phyloP scores from a whole-genome alignment of 2,329 filamentous ascomycete genomes.

The Fusarium xyrophilum region DNA sequence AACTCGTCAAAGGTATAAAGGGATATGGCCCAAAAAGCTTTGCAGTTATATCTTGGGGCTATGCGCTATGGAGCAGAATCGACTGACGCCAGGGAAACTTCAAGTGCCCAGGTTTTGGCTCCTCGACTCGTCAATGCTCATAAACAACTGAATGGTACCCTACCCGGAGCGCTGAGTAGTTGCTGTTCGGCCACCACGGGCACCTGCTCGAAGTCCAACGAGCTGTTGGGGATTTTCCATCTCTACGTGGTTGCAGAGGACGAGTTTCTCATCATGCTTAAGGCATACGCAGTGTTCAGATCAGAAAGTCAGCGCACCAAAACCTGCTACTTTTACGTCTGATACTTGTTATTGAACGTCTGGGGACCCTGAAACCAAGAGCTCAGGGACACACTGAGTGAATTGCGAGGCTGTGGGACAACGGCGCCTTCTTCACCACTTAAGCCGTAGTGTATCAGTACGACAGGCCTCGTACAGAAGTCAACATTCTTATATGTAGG shows the following conservation, averaged over 20 bases:
- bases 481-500: neutral
- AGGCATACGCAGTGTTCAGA: neutral
- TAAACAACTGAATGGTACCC: neutral
- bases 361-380: accelerated
- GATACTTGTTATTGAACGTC: neutral
- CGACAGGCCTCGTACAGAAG: neutral
- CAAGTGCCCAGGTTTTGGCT: neutral
- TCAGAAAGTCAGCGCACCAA: accelerated
- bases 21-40: neutral
- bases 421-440: too few relatives aligned
- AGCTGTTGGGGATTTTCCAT: too few relatives aligned
- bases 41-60: neutral
- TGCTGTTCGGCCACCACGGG: neutral
- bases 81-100: neutral
- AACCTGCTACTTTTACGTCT: neutral
- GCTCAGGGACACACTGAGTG: neutral
- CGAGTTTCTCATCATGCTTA: neutral
- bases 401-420: neutral
- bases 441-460: neutral
- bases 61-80: neutral
- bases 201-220: neutral
- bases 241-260: neutral
- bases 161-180: neutral
- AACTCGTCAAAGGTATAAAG: neutral
- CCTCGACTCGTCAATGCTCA: neutral